Percentiles rank a stretch among this genome's conserved stretches.
Evolutionary conservation across 2,329 filamentous ascomycete species (phyloP).

Genomic region (Domatiomyces catenatus): DNA sequence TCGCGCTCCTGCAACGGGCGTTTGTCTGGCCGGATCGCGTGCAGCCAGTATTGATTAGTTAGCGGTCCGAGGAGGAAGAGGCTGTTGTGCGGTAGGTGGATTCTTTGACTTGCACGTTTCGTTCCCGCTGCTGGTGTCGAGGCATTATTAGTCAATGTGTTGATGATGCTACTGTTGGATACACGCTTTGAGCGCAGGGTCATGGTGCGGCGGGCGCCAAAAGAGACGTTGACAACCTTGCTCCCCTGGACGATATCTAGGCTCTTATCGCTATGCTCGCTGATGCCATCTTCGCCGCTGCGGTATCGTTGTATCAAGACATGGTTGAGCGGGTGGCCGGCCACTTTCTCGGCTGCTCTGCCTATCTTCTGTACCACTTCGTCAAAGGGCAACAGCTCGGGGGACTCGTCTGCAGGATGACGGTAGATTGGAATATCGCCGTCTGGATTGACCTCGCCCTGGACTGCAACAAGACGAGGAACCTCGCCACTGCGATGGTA

Average conservation of each 20-base stretch:
- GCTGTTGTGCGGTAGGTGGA: slow-evolving; percentile 72
- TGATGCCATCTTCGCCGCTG: slow-evolving; percentile 78
- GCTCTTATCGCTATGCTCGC: slow-evolving; percentile 93
- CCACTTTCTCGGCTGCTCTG: slow-evolving; percentile 49
- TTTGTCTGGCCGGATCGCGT: slow-evolving; percentile 83
- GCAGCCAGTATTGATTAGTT: slow-evolving; percentile 78
- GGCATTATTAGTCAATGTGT: background rate
- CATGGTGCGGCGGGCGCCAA: slow-evolving; percentile 89
- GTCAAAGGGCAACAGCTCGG: slow-evolving; percentile 62
- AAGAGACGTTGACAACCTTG: slow-evolving; percentile 79
- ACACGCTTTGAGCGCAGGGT: slow-evolving; percentile 58
- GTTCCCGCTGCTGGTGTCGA: slow-evolving; percentile 10
- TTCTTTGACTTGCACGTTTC: slow-evolving; percentile 46
- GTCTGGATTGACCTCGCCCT: slow-evolving; percentile 54
- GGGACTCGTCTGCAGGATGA: slow-evolving; percentile 78
- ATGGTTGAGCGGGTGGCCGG: slow-evolving; percentile 77
- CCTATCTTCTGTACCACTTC: slow-evolving; percentile 55
- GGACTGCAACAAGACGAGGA: slow-evolving; percentile 77
- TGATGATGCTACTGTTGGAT: slow-evolving; percentile 20
- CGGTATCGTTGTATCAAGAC: slow-evolving; percentile 87
- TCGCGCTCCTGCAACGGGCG: slow-evolving; percentile 53
- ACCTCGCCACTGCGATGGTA: slow-evolving; percentile 82
- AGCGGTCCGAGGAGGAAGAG: slow-evolving; percentile 65
- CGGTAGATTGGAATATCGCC: slow-evolving; percentile 76
- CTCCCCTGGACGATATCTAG: slow-evolving; percentile 70